phyloP scores from a whole-genome alignment of 2,329 filamentous ascomycete species.

The Claviceps sorghi region DNA sequence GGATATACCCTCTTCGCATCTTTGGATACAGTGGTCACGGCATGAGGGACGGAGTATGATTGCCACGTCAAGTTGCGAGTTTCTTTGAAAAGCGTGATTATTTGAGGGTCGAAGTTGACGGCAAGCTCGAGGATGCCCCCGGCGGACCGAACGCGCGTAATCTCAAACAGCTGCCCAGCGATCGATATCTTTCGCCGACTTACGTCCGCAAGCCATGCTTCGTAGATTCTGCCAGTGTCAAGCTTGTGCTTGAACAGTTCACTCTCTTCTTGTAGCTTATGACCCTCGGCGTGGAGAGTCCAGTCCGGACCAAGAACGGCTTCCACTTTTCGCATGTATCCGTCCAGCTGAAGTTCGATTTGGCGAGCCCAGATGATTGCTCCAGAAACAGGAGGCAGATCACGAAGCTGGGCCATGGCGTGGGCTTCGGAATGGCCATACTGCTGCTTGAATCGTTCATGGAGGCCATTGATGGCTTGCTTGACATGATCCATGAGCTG shows the following conservation, averaged over 20 bases:
- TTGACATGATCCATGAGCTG: conserved; percentile 98
- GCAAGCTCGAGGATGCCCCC: conserved; percentile 77
- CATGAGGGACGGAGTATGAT: conserved; percentile 84
- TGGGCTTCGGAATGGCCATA: conserved; percentile 97
- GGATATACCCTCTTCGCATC: conserved; percentile 98
- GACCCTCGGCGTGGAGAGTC: conserved; percentile 85
- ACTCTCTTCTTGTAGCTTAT: conserved; percentile 84
- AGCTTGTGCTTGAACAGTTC: conserved; percentile 92
- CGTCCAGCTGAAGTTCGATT: conserved; percentile 88
- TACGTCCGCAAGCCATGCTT: conserved; percentile 88
- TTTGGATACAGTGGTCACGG: conserved; percentile 89
- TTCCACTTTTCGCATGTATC: conserved; percentile 98
- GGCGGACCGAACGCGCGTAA: conserved; percentile 75
- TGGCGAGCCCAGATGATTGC: conserved; percentile 96
- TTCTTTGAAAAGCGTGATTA: conserved; percentile 97
- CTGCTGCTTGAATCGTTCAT: conserved; percentile 96
- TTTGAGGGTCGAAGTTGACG: conserved; percentile 94
- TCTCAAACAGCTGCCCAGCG: conserved; percentile 79
- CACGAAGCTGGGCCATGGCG: conserved; percentile 92
- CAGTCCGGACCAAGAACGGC: conserved; percentile 91
- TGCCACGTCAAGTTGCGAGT: conserved; percentile 93
- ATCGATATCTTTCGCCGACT: conserved; percentile 81
- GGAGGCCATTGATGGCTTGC: conserved; percentile 79
- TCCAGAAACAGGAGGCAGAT: conserved; percentile 88
- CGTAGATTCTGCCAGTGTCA: conserved; percentile 83